These are phyloP conservation scores for Quercus robur DNA, from an alignment of 306 rosid species.

Conservation along the genomic window DNA sequence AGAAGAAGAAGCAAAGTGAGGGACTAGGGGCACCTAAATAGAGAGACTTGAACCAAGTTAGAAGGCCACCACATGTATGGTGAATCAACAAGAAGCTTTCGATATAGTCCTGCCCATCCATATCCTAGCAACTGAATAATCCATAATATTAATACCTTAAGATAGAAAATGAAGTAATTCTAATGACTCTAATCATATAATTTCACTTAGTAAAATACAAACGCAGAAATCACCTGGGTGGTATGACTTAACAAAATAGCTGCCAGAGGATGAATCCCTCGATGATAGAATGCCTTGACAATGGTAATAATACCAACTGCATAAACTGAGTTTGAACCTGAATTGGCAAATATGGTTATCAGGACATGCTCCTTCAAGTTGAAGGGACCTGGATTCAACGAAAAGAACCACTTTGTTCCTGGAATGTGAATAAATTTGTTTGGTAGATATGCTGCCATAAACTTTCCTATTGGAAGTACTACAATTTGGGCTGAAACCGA, in stretches of 20 bases:
- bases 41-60: slow-evolving; percentile 80
- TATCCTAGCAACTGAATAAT: slow-evolving; percentile 77
- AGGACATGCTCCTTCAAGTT: slow-evolving; percentile 76
- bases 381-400: slow-evolving; percentile 83
- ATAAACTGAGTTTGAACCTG: slow-evolving; percentile 62
- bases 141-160: background rate
- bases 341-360: slow-evolving; percentile 73
- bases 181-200: background rate
- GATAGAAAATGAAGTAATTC: background rate
- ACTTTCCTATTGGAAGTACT: slow-evolving; percentile 62
- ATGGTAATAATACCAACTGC: slow-evolving; percentile 75
- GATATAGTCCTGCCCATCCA: slow-evolving; percentile 88
- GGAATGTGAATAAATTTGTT: slow-evolving; percentile 22
- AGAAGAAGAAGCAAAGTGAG: background rate
- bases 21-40: slow-evolving; percentile 57
- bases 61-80: slow-evolving; percentile 99
- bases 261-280: slow-evolving; percentile 49
- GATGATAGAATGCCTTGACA: slow-evolving; percentile 76
- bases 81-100: slow-evolving; percentile 77
- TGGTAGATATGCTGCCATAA: slow-evolving; percentile 82
- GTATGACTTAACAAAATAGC: slow-evolving; percentile 63
- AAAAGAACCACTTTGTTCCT: slow-evolving; percentile 45
- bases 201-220: background rate
- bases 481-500: slow-evolving; percentile 74
- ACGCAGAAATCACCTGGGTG: slow-evolving; percentile 56